A percentile compares a stretch with the other conserved stretches of the same genome.
These are phyloP conservation scores for Casaregolazyma lundiana DNA, from an alignment of 1,139 yeast species.

Conservation along the genomic window DNA sequence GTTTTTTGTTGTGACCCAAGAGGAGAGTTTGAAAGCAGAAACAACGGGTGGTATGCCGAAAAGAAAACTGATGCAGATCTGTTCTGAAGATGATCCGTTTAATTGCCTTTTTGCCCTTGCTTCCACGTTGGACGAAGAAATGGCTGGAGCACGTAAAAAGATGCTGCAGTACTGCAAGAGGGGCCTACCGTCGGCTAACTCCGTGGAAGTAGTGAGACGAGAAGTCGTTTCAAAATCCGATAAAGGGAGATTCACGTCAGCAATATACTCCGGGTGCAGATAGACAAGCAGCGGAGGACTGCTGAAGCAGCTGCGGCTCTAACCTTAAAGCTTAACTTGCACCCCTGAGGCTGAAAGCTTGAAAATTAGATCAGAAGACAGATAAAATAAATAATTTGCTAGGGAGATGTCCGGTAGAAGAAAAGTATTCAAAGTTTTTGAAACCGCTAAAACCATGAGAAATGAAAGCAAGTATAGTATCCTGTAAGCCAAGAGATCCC, in stretches of 20 bases:
- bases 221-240: too few species aligned
- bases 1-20: too few species aligned
- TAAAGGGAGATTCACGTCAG: too few species aligned
- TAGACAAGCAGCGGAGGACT: too few species aligned
- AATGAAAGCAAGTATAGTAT: not conserved
- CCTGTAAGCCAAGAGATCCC: not conserved
- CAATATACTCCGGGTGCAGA: too few species aligned
- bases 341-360: not conserved
- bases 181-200: too few species aligned
- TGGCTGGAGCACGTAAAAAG: too few species aligned
- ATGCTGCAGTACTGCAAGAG: too few species aligned
- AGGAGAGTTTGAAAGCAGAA: not conserved
- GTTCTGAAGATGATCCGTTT: not conserved
- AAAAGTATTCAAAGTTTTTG: not conserved
- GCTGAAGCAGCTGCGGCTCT: slow-evolving; percentile 1
- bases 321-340: not conserved
- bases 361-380: not conserved
- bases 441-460: not conserved
- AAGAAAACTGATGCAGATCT: not conserved
- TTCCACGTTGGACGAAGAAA: too few species aligned
- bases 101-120: too few species aligned
- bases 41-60: not conserved
- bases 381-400: not conserved
- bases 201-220: too few species aligned
- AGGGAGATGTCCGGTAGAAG: not conserved